Percentiles rank a stretch among this genome's conserved stretches.
These are phyloP conservation scores for Chlorella sp. DNA, from an alignment of 139 green algal genomes.

Conservation along the genomic window DNA sequence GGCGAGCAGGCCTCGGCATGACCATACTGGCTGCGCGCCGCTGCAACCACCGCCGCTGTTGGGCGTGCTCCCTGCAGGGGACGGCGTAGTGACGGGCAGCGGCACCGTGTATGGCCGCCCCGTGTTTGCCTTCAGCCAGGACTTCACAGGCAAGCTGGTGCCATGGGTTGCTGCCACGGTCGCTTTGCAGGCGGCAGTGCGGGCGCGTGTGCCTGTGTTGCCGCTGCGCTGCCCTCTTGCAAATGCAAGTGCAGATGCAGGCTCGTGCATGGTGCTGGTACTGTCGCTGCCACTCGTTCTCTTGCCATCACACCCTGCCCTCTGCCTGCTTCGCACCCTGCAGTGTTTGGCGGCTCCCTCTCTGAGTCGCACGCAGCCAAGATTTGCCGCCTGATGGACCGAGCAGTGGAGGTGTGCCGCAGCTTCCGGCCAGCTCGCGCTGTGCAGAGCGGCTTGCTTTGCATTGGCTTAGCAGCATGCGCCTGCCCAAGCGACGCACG, in stretches of 20 bases:
- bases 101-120: slow-evolving; percentile 62
- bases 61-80: neutral
- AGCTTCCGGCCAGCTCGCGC: too few species aligned
- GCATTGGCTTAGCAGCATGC: too few species aligned
- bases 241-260: too few species aligned
- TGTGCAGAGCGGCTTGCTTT: too few species aligned
- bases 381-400: slow-evolving; percentile 64
- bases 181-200: neutral
- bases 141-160: slow-evolving; percentile 49
- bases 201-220: too few species aligned
- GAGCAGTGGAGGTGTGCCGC: slow-evolving; percentile 39
- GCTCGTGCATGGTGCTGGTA: neutral
- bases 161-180: neutral
- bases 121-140: slow-evolving; percentile 64
- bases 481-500: too few species aligned
- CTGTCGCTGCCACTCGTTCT: too few species aligned
- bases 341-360: slow-evolving; percentile 67
- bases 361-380: slow-evolving; percentile 68
- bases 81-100: slow-evolving; percentile 67
- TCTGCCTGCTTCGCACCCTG: neutral
- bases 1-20: neutral
- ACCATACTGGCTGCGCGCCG: too few species aligned
- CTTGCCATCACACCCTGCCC: neutral
- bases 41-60: neutral
- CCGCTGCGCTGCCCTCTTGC: too few species aligned